Evolutionary conservation across 768 basidiomycete species (phyloP).

Genomic region (Suillus weaverae): DNA sequence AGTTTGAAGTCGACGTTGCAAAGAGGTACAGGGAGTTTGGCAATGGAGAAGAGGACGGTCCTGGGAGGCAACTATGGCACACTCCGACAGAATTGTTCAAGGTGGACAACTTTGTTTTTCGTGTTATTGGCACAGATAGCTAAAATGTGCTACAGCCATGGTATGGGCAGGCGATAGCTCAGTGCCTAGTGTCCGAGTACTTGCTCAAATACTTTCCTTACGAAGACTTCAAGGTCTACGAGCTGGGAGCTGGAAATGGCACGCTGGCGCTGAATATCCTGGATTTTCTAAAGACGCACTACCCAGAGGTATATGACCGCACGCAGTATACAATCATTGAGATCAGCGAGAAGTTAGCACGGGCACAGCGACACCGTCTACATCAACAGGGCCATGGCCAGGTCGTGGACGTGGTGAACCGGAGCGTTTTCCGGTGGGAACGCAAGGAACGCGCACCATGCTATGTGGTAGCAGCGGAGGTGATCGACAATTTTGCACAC

Average conservation of each 20-base stretch:
- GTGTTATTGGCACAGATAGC: neutral
- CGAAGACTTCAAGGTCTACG: slow-evolving; percentile 94
- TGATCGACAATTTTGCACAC: slow-evolving; percentile 98
- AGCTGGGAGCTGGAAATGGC: slow-evolving; percentile 97
- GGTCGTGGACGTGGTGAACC: slow-evolving; percentile 67
- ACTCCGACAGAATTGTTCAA: slow-evolving; percentile 98
- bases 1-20: slow-evolving; percentile 84
- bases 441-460: slow-evolving; percentile 77
- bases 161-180: slow-evolving; percentile 89
- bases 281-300: slow-evolving; percentile 68
- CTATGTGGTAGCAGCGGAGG: slow-evolving; percentile 93
- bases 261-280: slow-evolving; percentile 90
- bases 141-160: slow-evolving; percentile 63
- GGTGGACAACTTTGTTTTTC: slow-evolving; percentile 42
- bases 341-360: slow-evolving; percentile 79
- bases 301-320: slow-evolving; percentile 91
- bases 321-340: slow-evolving; percentile 95
- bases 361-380: slow-evolving; percentile 70
- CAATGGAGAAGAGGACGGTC: slow-evolving; percentile 57
- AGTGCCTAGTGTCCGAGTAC: slow-evolving; percentile 89
- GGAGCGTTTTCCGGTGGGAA: slow-evolving; percentile 87
- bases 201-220: slow-evolving; percentile 95
- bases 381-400: slow-evolving; percentile 35
- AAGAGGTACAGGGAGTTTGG: slow-evolving; percentile 74
- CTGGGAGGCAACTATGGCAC: slow-evolving; percentile 94